Conservation (phyloP, 108 stramenopile genomes). For the Nannochloropsis granulata region DNA sequence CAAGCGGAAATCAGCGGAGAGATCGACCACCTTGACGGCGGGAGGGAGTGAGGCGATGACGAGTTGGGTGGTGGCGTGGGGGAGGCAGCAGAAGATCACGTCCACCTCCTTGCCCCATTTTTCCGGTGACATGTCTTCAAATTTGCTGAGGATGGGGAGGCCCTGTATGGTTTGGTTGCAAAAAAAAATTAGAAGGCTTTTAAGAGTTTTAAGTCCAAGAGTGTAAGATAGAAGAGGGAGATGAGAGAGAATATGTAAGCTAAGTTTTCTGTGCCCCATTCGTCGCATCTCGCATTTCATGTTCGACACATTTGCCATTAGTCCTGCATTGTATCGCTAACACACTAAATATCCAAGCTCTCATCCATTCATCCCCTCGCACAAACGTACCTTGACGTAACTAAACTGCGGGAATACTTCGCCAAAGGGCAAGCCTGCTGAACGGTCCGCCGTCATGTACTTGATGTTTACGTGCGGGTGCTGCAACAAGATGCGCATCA, state of each 20-base stretch:
- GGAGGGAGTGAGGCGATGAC: constrained; percentile 28
- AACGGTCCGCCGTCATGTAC: constrained; percentile 31
- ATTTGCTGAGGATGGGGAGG: constrained; percentile 19
- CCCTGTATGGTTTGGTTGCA: not conserved
- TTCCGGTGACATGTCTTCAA: constrained; percentile 21
- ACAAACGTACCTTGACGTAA: constrained; percentile 19
- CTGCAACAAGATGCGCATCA: constrained; percentile 25
- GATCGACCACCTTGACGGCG: constrained; percentile 33
- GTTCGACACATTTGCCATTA: too few species aligned
- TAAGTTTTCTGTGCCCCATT: too few species aligned
- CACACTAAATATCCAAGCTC: too few species aligned
- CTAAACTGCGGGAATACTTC: constrained; percentile 34
- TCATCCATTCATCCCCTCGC: too few species aligned
- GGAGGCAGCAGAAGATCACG: constrained; percentile 39
- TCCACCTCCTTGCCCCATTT: constrained; percentile 33
- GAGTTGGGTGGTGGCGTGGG: constrained; percentile 39
- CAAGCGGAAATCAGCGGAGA: constrained; percentile 37
- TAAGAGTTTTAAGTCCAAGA: not conserved
- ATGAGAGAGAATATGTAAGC: too few species aligned
- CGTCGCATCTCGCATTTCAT: too few species aligned
- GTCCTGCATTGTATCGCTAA: too few species aligned
- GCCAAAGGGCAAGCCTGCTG: constrained; percentile 23
- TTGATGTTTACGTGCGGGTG: constrained; percentile 27
- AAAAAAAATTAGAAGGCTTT: not conserved
- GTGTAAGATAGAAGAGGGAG: not conserved